Evolutionary conservation across 2,329 filamentous ascomycete genomes (phyloP), one percentile per base, ranked within the genome.

Genomic region (Dothidotthia symphoricarpi): DNA sequence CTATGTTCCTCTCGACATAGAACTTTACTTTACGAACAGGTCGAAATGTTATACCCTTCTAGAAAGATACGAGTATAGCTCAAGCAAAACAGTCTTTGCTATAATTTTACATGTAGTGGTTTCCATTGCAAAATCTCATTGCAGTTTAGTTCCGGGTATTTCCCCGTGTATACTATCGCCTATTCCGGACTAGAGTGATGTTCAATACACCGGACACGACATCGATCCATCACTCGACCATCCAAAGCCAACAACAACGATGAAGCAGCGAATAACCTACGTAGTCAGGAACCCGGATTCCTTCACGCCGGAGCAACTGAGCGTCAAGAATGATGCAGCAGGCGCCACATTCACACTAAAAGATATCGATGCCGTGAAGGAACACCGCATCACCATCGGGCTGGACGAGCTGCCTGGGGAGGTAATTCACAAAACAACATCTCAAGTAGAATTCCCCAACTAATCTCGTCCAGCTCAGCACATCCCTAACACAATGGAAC

Each of bases 181-280:
- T 16, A 2, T 16, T 15, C 10, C 12, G 24, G 31, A 12, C 27
- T 34, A 34, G 34, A 12, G 2, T n/a, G 5, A 31, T 4, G 9
- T 22, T 22, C 19, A 22, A 9, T 22, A 22, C 39, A 36, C 47
- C 43, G 43, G 39, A 38, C 43, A 34, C 41, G 28, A 35, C 34
- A 29, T 32, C 39, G 5, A 9, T 22, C 19, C 19, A 22, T 22
- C 5, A 22, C 19, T 22, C 9, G 19, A 22, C 5, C 19, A 9
- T 22, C 5, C 9, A 9, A 5, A 22, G 19, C 9, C 19, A 22
- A 43, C 47, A 41, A 29, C 43, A 50, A 48, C 36, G 35, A 65
- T 91, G 86, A 82, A 84, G 54, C 81, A 88, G 68, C 76, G 87
- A 68, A 81, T 88, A 54, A 95, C 90, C 1, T 93, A 72, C 45